Base-by-base conservation (phyloP, 2,329 filamentous ascomycete species). In the Lecanicillium sp. region DNA sequence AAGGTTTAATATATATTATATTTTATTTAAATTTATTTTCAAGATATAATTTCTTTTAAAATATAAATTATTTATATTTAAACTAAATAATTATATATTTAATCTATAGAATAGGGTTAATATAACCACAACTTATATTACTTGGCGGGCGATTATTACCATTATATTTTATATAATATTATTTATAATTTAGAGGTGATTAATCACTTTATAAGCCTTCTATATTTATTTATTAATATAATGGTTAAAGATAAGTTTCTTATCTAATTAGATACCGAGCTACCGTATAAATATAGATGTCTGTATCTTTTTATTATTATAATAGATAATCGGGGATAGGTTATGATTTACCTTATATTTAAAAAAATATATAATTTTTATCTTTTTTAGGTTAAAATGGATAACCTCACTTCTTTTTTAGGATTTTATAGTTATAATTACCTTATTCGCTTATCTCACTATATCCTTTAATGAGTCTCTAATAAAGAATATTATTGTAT, bases 191-290 rank as follows among this genome's bases (percentile, higher is more conserved):
- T 15, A 12, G 6, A 42, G 39, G 39, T 42, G 26, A n/a, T 30
- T 42, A 15, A 42, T 42, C 5, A 42, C 42, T 15, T n/a, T 29
- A 14, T 23, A 23, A 19, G 24, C 35, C 26, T 46, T 46, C 10
- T 46, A 19, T 10, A 35, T 32, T 35, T 35, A 46, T 21, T 46
- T 21, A 8, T 36, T n/a, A 2, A 33, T 24, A 12, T 46, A 26
- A 35, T 46, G 17, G 33, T 46, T 38, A 30, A 46, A 39, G 44
- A 35, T 46, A 26, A 46, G 44, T 46, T 39, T 39, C 44, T 46
- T 46, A 27, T 46, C 35, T 9, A 46, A 26, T 35, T 19, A 46
- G n/a, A 46, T 46, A 23, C 33, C 35, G 4, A 46, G 44, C 35
- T 19, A 39, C 8, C 35, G 35, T 26, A 46, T 38, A 15, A 35